Conservation (phyloP, 106 monocot species). For the Amphibolis antarctica region DNA sequence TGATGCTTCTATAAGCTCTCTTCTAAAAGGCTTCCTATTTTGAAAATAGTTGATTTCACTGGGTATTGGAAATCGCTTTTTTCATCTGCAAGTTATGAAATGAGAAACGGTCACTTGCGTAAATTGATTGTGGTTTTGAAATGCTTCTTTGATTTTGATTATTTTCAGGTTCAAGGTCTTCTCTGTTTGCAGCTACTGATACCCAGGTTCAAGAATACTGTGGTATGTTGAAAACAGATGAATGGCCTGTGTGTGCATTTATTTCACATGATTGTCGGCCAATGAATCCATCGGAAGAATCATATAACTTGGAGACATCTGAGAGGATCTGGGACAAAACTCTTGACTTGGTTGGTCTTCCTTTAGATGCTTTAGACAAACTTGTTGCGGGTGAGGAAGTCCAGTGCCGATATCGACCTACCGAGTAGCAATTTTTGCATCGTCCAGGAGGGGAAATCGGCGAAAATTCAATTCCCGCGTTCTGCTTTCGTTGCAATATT, state of each 20-base stretch:
- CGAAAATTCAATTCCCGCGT: no score
- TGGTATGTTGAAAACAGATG: conserved; percentile 55
- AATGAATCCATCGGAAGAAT: conserved; percentile 79
- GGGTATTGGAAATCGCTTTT: no score
- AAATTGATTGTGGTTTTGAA: no score
- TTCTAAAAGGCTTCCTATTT: no score
- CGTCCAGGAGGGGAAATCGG: no score
- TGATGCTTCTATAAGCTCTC: no score
- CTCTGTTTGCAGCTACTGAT: conserved; percentile 71
- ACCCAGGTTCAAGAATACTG: conserved; percentile 89
- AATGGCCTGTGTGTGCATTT: conserved; percentile 89
- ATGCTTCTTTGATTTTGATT: no score
- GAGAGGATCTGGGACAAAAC: conserved; percentile 77
- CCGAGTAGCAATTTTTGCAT: neutral
- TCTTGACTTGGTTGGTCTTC: conserved; percentile 69
- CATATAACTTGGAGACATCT: conserved; percentile 78
- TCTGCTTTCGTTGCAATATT: no score
- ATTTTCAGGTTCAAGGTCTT: conserved; percentile 69
- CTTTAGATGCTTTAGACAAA: conserved; percentile 63
- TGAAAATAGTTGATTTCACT: no score
- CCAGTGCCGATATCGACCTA: conserved; percentile 32
- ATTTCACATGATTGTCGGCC: conserved; percentile 77
- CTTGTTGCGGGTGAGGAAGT: conserved; percentile 59
- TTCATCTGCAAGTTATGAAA: no score
- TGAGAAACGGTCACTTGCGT: no score